Evolutionary conservation across 1,139 yeast genomes (phyloP).

Genomic region (Groenewaldozyma auringiensis): DNA sequence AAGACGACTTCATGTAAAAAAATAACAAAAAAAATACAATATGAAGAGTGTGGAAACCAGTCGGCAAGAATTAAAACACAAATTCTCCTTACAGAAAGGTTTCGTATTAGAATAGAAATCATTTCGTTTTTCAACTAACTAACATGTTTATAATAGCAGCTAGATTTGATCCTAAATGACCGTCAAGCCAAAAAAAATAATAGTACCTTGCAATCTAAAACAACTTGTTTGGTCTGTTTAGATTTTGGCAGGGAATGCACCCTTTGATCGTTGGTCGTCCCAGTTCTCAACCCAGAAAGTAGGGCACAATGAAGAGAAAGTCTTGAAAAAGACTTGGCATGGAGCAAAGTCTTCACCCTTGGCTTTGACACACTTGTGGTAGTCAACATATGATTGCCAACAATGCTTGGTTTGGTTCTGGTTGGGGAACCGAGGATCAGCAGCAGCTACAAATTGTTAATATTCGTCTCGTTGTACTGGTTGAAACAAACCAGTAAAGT

Average conservation of each 20-base stretch:
- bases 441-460: conserved; percentile 10
- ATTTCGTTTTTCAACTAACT: conserved; percentile 1
- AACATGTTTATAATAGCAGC: neutral
- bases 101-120: too few species aligned
- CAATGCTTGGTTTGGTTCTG: conserved; percentile 97
- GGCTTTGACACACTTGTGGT: conserved; percentile 92
- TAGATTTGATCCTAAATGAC: too few species aligned
- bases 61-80: too few species aligned
- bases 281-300: conserved; percentile 87
- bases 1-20: conserved; percentile 55
- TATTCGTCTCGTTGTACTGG: neutral
- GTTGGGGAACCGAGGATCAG: conserved; percentile 49
- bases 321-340: conserved; percentile 88
- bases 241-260: conserved; percentile 61
- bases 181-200: neutral
- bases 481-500: neutral
- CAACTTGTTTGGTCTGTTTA: conserved; percentile 7
- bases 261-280: conserved; percentile 86
- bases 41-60: too few species aligned
- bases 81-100: too few species aligned
- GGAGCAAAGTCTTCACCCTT: conserved; percentile 99
- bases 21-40: neutral
- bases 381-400: conserved; percentile 96
- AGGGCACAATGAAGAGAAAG: conserved; percentile 89
- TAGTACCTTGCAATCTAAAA: neutral